Base-by-base conservation (phyloP, 2,329 filamentous ascomycete genomes). In the Penicillium nordicum region DNA sequence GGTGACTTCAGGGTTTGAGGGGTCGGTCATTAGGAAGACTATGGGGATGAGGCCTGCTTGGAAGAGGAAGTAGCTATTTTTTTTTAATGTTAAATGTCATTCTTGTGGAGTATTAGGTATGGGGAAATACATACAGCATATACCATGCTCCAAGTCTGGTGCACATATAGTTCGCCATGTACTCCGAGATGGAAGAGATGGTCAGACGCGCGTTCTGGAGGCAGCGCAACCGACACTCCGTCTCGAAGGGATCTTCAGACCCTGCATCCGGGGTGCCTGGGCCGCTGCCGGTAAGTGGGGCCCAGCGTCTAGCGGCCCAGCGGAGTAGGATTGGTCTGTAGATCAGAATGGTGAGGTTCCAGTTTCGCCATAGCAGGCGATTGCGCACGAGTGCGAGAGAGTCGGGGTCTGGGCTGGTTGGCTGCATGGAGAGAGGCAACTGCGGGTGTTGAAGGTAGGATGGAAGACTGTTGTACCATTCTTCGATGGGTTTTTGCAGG, bases 131-230 rank as follows among this genome's bases (percentile, higher is more conserved):
- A 38, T 69, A 74, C 69, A 78, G 67, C 65, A 76, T 75, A 58
- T 78, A 78, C 76, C 75, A 78, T 44, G 71, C 73, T 16, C 72
- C 72, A 34, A 78, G 62, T 56, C 75, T 69, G 2, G 75, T 76
- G 53, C 73, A 73, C 41, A 74, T 67, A 46, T 73, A 70, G 16
- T 69, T 72, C 32, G 71, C 67, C 67, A 77, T 73, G 53, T 74
- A 78, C 32, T 76, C 70, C 1, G 70, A 72, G 41, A 78, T 76
- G 4, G 71, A 75, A 1, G 69, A 67, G 32, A 79, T 78, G 6
- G 74, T 76, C 37, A 75, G 60, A 10, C 74, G 67, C 1, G 76
- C 74, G 51, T 74, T 74, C 40, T 74, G 68, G 12, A 78, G 65
- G 59, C 76, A 79, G 8, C 72, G 69, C 43, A 68, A 63, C 32